Conservation (phyloP, 305 asterid species). For the Vinca major region DNA sequence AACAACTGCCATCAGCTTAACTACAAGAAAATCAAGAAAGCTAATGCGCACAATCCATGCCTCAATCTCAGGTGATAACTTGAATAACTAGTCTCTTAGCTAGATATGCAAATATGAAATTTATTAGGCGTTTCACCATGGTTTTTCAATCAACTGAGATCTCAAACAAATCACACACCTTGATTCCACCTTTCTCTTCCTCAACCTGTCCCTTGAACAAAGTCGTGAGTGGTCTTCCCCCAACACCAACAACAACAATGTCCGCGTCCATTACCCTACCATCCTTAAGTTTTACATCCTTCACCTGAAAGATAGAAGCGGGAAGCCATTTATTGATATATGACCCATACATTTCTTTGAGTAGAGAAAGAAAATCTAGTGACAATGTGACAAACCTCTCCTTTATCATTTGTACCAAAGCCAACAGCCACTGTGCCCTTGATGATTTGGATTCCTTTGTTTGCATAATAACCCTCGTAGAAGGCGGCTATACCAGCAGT, state of each 20-base stretch:
- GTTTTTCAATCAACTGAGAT: background rate
- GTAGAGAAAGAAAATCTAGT: constrained; percentile 6
- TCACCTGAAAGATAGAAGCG: constrained; percentile 59
- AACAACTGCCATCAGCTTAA: background rate
- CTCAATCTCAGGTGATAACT: background rate
- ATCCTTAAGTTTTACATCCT: constrained; percentile 76
- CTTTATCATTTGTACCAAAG: constrained; percentile 55
- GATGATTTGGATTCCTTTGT: constrained; percentile 73
- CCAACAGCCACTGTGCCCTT: constrained; percentile 97
- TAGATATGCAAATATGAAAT: background rate
- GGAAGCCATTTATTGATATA: constrained; percentile 1
- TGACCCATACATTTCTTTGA: constrained; percentile 9
- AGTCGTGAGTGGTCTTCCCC: constrained; percentile 62
- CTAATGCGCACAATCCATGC: background rate
- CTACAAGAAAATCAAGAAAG: background rate
- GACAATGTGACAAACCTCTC: constrained; percentile 46
- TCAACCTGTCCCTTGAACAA: constrained; percentile 81
- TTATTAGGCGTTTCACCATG: too few relatives aligned
- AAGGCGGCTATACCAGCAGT: constrained; percentile 57
- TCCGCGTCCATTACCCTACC: constrained; percentile 89
- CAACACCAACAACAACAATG: constrained; percentile 92
- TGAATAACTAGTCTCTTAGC: background rate
- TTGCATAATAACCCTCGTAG: constrained; percentile 69
- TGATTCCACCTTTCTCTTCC: constrained; percentile 87
- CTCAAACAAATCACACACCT: constrained; percentile 35